Evolutionary conservation across 768 basidiomycete genomes (phyloP).

Genomic region (Cystofilobasidium capitatum): DNA sequence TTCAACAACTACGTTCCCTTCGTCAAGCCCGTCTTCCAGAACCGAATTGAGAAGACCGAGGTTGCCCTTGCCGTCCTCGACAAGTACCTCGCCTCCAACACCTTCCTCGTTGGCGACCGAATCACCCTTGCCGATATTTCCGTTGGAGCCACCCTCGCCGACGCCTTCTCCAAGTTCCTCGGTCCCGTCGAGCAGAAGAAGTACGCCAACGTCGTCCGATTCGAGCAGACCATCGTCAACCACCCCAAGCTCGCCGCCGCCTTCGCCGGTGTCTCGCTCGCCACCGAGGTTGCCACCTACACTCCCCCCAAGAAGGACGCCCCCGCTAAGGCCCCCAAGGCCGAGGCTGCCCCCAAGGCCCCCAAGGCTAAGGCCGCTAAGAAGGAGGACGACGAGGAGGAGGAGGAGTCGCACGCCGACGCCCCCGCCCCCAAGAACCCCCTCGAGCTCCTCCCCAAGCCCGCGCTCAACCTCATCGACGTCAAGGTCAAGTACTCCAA

Average conservation of each 20-base stretch:
- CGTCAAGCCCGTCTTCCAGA: constrained; percentile 59
- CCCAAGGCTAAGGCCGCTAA: constrained; percentile 40
- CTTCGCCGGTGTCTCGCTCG: constrained; percentile 51
- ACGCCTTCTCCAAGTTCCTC: constrained; percentile 26
- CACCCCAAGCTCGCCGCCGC: constrained; percentile 64
- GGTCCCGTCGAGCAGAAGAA: constrained; percentile 37
- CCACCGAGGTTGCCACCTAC: constrained; percentile 55
- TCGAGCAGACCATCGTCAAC: constrained; percentile 76
- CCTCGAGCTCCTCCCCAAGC: constrained; percentile 76
- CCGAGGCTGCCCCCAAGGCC: constrained; percentile 39
- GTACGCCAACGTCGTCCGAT: constrained; percentile 68
- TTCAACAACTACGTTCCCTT: constrained; percentile 51
- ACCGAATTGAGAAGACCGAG: constrained; percentile 54
- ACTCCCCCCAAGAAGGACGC: constrained; percentile 54
- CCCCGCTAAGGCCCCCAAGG: constrained; percentile 33
- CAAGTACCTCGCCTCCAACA: constrained; percentile 60
- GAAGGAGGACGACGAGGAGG: constrained; percentile 57
- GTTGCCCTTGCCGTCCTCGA: constrained; percentile 61
- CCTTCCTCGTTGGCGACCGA: constrained; percentile 87
- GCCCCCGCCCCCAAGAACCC: constrained; percentile 94
- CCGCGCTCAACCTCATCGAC: constrained; percentile 50
- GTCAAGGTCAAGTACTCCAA: constrained; percentile 98
- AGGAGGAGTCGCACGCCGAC: constrained; percentile 58
- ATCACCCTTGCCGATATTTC: constrained; percentile 84
- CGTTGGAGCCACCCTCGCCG: constrained; percentile 52